Evolutionary conservation across 1,284 basidiomycete genomes (phyloP).

Genomic region (Gymnopus androsaceus): DNA sequence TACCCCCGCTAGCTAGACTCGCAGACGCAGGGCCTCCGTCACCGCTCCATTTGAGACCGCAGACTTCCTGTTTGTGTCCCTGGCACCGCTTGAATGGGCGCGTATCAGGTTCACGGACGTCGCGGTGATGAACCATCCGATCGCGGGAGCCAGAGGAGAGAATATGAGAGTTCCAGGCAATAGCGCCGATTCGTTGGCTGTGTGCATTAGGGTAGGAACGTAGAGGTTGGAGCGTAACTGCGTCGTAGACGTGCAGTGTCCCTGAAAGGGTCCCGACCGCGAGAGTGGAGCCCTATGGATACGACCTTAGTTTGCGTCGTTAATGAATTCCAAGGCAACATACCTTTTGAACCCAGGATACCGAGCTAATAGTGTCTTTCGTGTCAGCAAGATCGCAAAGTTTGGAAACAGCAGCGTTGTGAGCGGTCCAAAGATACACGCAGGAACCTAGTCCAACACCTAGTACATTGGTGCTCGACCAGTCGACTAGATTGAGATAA

Average conservation of each 20-base stretch:
- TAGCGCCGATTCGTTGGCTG: slow-evolving; percentile 84
- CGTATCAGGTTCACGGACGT: slow-evolving; percentile 75
- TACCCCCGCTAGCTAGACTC: slow-evolving; percentile 91
- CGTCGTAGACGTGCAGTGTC: slow-evolving; percentile 92
- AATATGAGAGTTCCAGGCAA: slow-evolving; percentile 93
- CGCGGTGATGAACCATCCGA: slow-evolving; percentile 88
- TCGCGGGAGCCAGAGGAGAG: slow-evolving; percentile 93
- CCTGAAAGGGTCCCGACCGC: slow-evolving; percentile 92
- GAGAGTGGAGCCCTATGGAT: slow-evolving; percentile 74
- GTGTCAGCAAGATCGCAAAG: slow-evolving; percentile 77
- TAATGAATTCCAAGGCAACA: slow-evolving; percentile 22
- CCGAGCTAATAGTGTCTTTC: slow-evolving; percentile 77
- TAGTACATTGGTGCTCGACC: slow-evolving; percentile 93
- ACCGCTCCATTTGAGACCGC: slow-evolving; percentile 91
- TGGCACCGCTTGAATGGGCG: slow-evolving; percentile 79
- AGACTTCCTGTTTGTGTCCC: slow-evolving; percentile 94
- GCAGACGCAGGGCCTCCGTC: slow-evolving; percentile 59
- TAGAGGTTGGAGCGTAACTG: slow-evolving; percentile 73
- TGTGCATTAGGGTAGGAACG: slow-evolving; percentile 91
- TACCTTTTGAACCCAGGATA: slow-evolving; percentile 92
- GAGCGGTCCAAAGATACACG: slow-evolving; percentile 97
- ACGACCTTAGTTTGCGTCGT: background rate
- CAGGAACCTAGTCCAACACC: slow-evolving; percentile 91
- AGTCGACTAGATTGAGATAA: slow-evolving; percentile 97
- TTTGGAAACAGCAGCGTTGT: slow-evolving; percentile 90